phyloP scores from a whole-genome alignment of 1,284 basidiomycete species.

The Singerocomus rubriflavus region DNA sequence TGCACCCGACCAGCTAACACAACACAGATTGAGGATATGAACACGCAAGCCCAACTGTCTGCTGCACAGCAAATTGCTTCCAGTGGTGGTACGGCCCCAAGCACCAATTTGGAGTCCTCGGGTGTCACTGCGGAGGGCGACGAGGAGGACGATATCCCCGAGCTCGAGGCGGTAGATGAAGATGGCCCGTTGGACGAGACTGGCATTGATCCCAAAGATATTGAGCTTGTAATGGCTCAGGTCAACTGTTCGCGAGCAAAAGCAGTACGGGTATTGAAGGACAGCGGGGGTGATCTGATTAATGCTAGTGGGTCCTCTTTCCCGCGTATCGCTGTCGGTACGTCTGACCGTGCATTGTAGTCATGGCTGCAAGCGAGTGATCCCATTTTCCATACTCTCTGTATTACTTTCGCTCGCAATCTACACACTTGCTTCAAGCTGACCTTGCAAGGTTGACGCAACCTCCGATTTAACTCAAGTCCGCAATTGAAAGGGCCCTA shows the following conservation, averaged over 20 bases:
- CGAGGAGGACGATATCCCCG: conserved; percentile 78
- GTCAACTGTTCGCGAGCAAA: conserved; percentile 81
- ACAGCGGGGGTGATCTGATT: conserved; percentile 88
- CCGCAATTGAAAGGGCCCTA: neutral
- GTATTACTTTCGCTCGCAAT: conserved; percentile 30
- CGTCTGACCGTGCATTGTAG: conserved; percentile 43
- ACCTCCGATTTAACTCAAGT: neutral
- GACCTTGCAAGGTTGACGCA: neutral
- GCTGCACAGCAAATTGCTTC: conserved; percentile 83
- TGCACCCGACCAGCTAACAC: neutral
- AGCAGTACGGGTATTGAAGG: conserved; percentile 84
- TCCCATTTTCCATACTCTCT: conserved; percentile 16
- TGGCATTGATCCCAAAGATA: conserved; percentile 90
- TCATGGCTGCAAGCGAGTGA: conserved; percentile 37
- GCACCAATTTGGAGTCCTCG: conserved; percentile 53
- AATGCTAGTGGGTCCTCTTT: conserved; percentile 77
- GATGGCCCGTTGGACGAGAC: conserved; percentile 77
- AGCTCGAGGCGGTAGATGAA: conserved; percentile 77
- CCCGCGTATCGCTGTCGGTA: conserved; percentile 35
- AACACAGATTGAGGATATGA: conserved; percentile 84
- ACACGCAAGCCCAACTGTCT: conserved; percentile 77
- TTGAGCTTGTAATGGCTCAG: conserved; percentile 92
- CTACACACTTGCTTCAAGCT: conserved; percentile 12
- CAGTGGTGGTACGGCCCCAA: conserved; percentile 43
- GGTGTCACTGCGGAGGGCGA: conserved; percentile 54